Evolutionary conservation across 2,329 filamentous ascomycete species (phyloP).

Genomic region (Leptosphaerulina australis): DNA sequence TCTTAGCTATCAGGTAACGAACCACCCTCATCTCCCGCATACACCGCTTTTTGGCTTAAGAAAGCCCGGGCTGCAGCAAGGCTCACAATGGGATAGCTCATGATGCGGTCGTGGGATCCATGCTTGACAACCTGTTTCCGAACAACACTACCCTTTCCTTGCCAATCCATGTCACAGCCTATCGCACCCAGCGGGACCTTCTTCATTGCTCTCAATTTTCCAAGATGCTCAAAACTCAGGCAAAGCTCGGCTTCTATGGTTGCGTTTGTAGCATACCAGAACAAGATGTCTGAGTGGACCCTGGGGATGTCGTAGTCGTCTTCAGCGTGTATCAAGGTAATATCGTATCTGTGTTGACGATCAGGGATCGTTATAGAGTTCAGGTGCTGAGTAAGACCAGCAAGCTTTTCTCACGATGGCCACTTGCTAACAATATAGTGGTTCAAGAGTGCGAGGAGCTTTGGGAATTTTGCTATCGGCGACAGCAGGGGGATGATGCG

Average conservation of each 20-base stretch:
- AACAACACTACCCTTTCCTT: conserved; percentile 55
- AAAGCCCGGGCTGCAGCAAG: conserved; percentile 60
- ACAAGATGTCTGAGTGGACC: conserved; percentile 57
- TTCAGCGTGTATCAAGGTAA: conserved; percentile 60
- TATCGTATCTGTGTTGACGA: no score
- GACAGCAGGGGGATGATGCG: conserved; percentile 61
- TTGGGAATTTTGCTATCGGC: conserved; percentile 58
- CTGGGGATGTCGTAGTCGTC: conserved; percentile 61
- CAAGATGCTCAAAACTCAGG: conserved; percentile 55
- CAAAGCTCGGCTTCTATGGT: conserved; percentile 36
- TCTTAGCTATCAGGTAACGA: no score
- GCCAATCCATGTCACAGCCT: conserved; percentile 58
- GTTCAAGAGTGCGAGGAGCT: conserved; percentile 51
- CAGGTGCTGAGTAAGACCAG: conserved; percentile 49
- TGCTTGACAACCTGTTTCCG: conserved; percentile 62
- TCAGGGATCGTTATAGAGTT: no score
- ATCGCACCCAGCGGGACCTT: conserved; percentile 55
- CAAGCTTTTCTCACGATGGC: conserved; percentile 58
- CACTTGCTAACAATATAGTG: conserved; percentile 59
- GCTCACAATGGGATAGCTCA: conserved; percentile 62
- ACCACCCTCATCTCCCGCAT: no score
- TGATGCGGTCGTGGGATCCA: conserved; percentile 63
- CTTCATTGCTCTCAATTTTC: conserved; percentile 50
- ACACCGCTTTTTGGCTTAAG: no score
- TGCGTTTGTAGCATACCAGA: conserved; percentile 63